Conservation (phyloP, 2,329 filamentous ascomycete genomes). For the Xylariaceae sp. region DNA sequence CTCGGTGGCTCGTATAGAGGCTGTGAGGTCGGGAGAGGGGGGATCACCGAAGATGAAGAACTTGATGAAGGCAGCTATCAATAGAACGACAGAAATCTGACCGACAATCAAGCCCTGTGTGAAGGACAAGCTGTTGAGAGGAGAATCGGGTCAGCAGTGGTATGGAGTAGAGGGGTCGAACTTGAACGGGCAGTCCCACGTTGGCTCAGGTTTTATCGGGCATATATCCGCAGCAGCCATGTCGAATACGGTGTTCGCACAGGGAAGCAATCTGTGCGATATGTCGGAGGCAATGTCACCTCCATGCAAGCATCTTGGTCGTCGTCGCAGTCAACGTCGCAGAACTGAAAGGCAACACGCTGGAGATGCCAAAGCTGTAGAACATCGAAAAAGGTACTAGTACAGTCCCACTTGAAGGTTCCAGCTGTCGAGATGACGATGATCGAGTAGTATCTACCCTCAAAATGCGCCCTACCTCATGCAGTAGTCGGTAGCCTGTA, state of each 20-base stretch:
- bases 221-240: conserved; percentile 31
- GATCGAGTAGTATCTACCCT: conserved; percentile 15
- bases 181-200: conserved; percentile 22
- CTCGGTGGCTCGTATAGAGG: conserved; percentile 69
- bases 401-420: conserved; percentile 23
- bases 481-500: background rate
- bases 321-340: background rate
- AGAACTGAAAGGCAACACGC: no score
- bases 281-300: conserved; percentile 1
- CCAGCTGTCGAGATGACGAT: conserved; percentile 18
- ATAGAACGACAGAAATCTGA: conserved; percentile 84
- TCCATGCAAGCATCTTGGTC: conserved; percentile 2
- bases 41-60: conserved; percentile 99
- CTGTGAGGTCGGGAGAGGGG: conserved; percentile 76
- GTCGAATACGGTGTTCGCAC: background rate
- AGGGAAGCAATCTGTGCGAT: conserved; percentile 11
- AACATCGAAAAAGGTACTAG: conserved; percentile 5
- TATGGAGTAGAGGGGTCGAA: conserved; percentile 5
- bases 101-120: conserved; percentile 91
- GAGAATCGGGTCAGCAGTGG: conserved; percentile 15
- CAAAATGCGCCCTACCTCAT: background rate
- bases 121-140: conserved; percentile 67
- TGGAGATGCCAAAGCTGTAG: no score
- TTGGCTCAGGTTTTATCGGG: conserved; percentile 31
- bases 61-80: conserved; percentile 94